Evolutionary conservation across 2,329 filamentous ascomycete genomes (phyloP).

Genomic region (Fusarium floridanum): DNA sequence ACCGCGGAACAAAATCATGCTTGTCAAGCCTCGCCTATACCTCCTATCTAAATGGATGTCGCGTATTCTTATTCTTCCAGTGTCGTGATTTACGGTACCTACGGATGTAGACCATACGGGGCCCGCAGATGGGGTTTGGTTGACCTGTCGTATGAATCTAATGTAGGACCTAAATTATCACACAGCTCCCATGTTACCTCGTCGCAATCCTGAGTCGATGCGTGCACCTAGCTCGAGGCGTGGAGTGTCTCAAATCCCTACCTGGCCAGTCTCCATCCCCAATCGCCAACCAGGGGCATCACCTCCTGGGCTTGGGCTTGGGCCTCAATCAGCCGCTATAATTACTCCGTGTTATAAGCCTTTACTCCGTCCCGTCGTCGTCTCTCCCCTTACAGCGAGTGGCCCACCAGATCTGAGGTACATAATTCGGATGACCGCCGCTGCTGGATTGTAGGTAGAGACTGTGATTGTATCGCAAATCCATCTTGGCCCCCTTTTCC

Average conservation of each 20-base stretch:
- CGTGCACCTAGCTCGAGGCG: constrained; percentile 29
- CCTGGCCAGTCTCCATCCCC: constrained; percentile 13
- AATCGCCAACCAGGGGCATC: constrained; percentile 24
- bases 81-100: background rate
- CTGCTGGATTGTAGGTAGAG: constrained; percentile 10
- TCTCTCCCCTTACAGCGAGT: constrained; percentile 28
- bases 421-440: constrained; percentile 35
- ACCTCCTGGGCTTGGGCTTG: constrained; percentile 30
- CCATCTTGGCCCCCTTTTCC: constrained; percentile 14
- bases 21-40: background rate
- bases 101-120: background rate
- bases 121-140: constrained; percentile 15
- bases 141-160: constrained; percentile 18
- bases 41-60: background rate
- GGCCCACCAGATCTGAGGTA: constrained; percentile 37
- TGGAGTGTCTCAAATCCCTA: constrained; percentile 36
- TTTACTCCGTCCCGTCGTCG: constrained; percentile 13
- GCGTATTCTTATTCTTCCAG: background rate
- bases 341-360: constrained; percentile 36
- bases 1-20: background rate
- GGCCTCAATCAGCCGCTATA: constrained; percentile 30
- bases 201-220: constrained; percentile 29
- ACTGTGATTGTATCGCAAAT: constrained; percentile 13
- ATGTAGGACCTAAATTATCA: constrained; percentile 19
- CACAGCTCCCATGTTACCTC: constrained; percentile 14